These are phyloP conservation scores for Galerina sulciceps DNA, from an alignment of 768 basidiomycete species.

Conservation along the genomic window DNA sequence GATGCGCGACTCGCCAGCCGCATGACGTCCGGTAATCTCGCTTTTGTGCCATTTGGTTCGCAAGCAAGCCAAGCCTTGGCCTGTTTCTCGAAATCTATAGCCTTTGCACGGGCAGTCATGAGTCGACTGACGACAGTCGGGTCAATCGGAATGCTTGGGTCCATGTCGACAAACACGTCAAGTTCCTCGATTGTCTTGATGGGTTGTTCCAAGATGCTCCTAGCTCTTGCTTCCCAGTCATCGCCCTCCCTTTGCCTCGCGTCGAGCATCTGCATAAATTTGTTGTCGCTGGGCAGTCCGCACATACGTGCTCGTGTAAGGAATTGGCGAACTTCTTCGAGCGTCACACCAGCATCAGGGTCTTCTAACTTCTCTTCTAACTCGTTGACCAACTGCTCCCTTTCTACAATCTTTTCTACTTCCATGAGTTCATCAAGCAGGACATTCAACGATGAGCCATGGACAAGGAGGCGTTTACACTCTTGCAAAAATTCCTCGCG, in stretches of 20 bases:
- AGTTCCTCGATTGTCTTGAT: constrained; percentile 79
- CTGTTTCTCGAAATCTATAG: constrained; percentile 80
- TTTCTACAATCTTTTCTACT: constrained; percentile 80
- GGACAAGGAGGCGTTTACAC: constrained; percentile 71
- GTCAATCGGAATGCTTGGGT: constrained; percentile 72
- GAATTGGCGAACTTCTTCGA: constrained; percentile 79
- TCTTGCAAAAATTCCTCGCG: constrained; percentile 64
- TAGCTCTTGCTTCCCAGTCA: constrained; percentile 78
- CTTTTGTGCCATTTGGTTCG: constrained; percentile 56
- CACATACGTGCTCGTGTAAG: constrained; percentile 73
- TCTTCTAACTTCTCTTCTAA: constrained; percentile 78
- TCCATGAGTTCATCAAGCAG: constrained; percentile 77
- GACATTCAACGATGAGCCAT: constrained; percentile 82
- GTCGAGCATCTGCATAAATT: constrained; percentile 65
- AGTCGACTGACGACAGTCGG: constrained; percentile 67
- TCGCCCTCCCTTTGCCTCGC: constrained; percentile 68
- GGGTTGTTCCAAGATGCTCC: constrained; percentile 65
- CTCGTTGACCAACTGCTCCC: constrained; percentile 77
- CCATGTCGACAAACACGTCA: constrained; percentile 70
- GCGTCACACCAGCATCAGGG: constrained; percentile 52
- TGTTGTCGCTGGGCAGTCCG: constrained; percentile 67
- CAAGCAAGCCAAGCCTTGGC: constrained; percentile 72
- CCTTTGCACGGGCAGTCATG: constrained; percentile 65
- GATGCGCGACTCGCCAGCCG: constrained; percentile 72
- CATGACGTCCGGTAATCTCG: constrained; percentile 71